A percentile compares a stretch with the other conserved stretches of the same genome.
phyloP scores from a whole-genome alignment of 2,329 filamentous ascomycete species.

The Ophiobolus disseminans region DNA sequence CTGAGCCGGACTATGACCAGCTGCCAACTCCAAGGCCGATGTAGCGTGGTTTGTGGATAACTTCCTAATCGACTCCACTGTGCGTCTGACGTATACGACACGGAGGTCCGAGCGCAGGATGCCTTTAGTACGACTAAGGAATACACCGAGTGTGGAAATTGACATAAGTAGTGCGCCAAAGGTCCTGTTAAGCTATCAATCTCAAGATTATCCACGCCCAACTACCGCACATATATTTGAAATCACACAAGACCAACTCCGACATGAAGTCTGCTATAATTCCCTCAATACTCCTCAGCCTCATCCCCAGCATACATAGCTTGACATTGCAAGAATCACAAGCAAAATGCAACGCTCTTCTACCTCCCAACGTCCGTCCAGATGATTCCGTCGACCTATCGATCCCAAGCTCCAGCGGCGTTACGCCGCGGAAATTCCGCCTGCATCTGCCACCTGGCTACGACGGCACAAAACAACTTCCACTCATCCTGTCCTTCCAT shows the following conservation, averaged over 20 bases:
- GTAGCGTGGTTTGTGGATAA: neutral
- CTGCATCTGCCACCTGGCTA: slow-evolving; percentile 53
- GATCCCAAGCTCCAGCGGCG: slow-evolving; percentile 37
- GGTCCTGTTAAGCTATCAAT: neutral
- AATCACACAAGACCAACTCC: neutral
- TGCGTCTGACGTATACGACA: slow-evolving; percentile 2
- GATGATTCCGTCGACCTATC: slow-evolving; percentile 33
- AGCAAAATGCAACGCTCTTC: slow-evolving; percentile 20
- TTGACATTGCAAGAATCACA: neutral
- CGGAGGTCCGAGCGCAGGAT: neutral
- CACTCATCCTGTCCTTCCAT: slow-evolving; percentile 59
- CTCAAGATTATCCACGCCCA: neutral
- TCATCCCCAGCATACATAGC: neutral
- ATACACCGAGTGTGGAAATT: neutral
- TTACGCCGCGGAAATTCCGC: slow-evolving; percentile 43
- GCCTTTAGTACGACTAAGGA: neutral
- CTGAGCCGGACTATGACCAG: too few relatives aligned
- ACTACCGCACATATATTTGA: neutral
- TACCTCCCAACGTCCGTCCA: slow-evolving; percentile 27
- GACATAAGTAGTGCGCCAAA: neutral
- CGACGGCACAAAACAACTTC: slow-evolving; percentile 42
- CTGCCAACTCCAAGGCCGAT: too few relatives aligned
- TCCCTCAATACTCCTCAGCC: neutral
- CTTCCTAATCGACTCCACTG: neutral
- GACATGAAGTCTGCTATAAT: neutral